Conservation (phyloP, 2,329 filamentous ascomycete genomes). For the Leptographium lundbergii region DNA sequence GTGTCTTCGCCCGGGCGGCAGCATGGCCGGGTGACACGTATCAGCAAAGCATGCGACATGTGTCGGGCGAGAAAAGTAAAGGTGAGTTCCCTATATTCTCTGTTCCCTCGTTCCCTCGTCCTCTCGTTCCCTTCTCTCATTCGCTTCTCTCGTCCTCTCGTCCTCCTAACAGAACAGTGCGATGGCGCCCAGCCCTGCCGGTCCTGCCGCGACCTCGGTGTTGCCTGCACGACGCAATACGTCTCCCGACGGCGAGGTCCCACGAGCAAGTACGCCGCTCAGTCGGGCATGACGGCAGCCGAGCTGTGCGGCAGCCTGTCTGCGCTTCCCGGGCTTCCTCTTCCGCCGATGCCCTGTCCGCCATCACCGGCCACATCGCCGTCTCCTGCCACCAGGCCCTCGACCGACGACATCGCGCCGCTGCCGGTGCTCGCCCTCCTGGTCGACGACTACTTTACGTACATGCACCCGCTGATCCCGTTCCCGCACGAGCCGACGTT, state of each 20-base stretch:
- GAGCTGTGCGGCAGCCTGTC: no score
- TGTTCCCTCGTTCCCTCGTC: no score
- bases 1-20: neutral
- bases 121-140: no score
- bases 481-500: slow-evolving; percentile 74
- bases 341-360: no score
- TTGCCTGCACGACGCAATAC: slow-evolving; percentile 45
- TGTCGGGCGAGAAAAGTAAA: slow-evolving; percentile 51
- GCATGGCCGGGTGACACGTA: slow-evolving; percentile 25
- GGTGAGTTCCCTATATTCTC: slow-evolving; percentile 15
- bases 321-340: no score
- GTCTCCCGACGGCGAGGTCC: slow-evolving; percentile 46
- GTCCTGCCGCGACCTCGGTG: slow-evolving; percentile 42
- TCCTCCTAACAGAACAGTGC: slow-evolving; percentile 2
- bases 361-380: no score
- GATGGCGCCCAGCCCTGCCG: slow-evolving; percentile 24
- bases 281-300: no score
- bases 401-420: slow-evolving; percentile 58
- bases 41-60: slow-evolving; percentile 48
- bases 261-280: slow-evolving; percentile 46
- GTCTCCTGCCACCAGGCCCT: neutral
- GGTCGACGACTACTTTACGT: slow-evolving; percentile 73
- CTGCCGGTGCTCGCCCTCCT: slow-evolving; percentile 54
- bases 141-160: no score
- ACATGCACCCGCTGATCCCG: slow-evolving; percentile 63